Conservation (phyloP, 306 rosid genomes). For the Oxytropis ochrocephala region DNA sequence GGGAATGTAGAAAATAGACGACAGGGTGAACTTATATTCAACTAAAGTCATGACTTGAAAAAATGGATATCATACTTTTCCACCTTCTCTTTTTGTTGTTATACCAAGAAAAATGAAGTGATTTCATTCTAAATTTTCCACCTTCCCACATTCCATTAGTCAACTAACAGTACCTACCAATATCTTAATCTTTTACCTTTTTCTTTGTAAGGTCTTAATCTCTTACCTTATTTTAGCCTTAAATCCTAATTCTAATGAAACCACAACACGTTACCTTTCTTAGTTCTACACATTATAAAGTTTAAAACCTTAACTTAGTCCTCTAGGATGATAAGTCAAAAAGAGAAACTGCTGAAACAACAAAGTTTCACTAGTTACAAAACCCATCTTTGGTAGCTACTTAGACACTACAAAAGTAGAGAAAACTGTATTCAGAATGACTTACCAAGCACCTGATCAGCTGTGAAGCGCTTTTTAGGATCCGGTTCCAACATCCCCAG, state of each 20-base stretch:
- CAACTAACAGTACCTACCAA: neutral
- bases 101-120: neutral
- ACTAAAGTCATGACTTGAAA: slow-evolving; percentile 12
- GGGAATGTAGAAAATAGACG: slow-evolving; percentile 3
- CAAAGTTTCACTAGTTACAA: neutral
- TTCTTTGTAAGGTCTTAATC: too few species aligned
- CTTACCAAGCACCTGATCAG: slow-evolving; percentile 95
- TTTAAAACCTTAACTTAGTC: neutral
- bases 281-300: neutral
- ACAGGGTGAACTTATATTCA: neutral
- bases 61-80: neutral
- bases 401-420: neutral
- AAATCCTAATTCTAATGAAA: neutral
- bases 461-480: slow-evolving; percentile 75
- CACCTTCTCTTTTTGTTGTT: neutral
- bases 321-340: neutral
- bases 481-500: slow-evolving; percentile 77
- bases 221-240: neutral
- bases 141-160: slow-evolving; percentile 9
- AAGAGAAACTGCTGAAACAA: neutral
- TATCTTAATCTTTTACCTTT: neutral
- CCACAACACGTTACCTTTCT: neutral
- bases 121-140: slow-evolving; percentile 8
- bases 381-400: neutral
- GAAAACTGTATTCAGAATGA: neutral